Evolutionary conservation across 2,329 filamentous ascomycete species (phyloP).

Genomic region (Corynespora cassiicola): DNA sequence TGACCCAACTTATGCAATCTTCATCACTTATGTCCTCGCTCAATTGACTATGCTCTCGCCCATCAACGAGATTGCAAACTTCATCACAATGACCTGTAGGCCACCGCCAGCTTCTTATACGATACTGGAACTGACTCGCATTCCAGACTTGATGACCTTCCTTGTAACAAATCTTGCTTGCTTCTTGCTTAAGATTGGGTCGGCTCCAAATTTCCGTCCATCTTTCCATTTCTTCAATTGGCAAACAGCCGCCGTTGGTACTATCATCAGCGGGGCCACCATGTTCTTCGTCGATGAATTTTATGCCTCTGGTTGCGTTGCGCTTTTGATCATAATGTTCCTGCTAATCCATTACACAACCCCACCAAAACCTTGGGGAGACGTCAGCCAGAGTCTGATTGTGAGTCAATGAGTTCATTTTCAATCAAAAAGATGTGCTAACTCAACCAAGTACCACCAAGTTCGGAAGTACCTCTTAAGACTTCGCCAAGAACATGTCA

Average conservation of each 20-base stretch:
- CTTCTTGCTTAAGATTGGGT: slow-evolving; percentile 84
- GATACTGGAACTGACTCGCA: slow-evolving; percentile 5
- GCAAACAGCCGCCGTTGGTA: slow-evolving; percentile 78
- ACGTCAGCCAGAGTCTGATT: slow-evolving; percentile 87
- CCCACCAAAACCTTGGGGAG: slow-evolving; percentile 87
- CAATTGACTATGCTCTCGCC: slow-evolving; percentile 83
- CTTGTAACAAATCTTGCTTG: slow-evolving; percentile 87
- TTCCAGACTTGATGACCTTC: slow-evolving; percentile 82
- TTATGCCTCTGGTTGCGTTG: slow-evolving; percentile 78
- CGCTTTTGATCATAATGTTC: slow-evolving; percentile 77
- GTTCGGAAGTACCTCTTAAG: slow-evolving; percentile 86
- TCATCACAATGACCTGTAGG: slow-evolving; percentile 80
- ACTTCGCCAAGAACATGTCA: slow-evolving; percentile 87
- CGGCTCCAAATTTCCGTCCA: slow-evolving; percentile 86
- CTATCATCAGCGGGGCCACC: slow-evolving; percentile 75
- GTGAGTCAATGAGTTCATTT: too few relatives aligned
- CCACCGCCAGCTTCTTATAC: background rate
- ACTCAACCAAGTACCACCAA: slow-evolving; percentile 67
- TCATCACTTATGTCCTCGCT: slow-evolving; percentile 76
- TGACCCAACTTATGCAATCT: slow-evolving; percentile 77
- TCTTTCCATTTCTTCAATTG: slow-evolving; percentile 90
- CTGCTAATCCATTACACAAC: slow-evolving; percentile 84
- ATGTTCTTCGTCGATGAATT: slow-evolving; percentile 92
- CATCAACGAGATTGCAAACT: slow-evolving; percentile 86
- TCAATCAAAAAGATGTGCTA: too few relatives aligned